Conservation (phyloP, 2,329 filamentous ascomycete species). For the Zymoseptoria crescenta region DNA sequence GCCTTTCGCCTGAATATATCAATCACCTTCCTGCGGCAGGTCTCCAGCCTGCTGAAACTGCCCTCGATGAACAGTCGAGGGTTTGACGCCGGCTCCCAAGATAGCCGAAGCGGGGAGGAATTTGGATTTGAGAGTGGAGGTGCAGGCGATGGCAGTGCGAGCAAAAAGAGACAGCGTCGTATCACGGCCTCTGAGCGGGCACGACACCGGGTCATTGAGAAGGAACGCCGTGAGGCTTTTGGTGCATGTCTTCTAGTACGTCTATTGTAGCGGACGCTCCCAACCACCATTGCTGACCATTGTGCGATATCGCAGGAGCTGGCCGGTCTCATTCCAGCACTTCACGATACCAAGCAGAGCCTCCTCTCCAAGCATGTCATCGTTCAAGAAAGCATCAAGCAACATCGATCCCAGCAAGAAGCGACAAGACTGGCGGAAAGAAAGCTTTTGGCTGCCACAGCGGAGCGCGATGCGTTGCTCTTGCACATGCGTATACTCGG, state of each 20-base stretch:
- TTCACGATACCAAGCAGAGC: slow-evolving; percentile 9
- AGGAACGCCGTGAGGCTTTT: slow-evolving; percentile 11
- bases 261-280: neutral
- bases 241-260: slow-evolving; percentile 9
- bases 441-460: neutral
- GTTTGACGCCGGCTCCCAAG: neutral
- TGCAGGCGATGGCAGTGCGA: neutral
- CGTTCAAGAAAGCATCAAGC: slow-evolving; percentile 8
- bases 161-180: slow-evolving; percentile 3
- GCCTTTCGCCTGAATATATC: too few relatives aligned
- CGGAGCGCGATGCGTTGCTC: slow-evolving; percentile 4
- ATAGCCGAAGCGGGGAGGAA: neutral
- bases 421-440: neutral
- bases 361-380: slow-evolving; percentile 14
- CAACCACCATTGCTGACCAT: neutral
- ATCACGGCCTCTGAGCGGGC: slow-evolving; percentile 7
- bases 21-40: too few relatives aligned
- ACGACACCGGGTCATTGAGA: slow-evolving; percentile 11
- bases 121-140: neutral
- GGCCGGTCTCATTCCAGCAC: slow-evolving; percentile 7
- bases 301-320: neutral
- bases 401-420: slow-evolving; percentile 5
- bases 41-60: neutral
- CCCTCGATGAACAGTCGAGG: neutral
- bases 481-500: neutral